Conservation (phyloP, 2,329 filamentous ascomycete species). For the Trichoderma sp. region DNA sequence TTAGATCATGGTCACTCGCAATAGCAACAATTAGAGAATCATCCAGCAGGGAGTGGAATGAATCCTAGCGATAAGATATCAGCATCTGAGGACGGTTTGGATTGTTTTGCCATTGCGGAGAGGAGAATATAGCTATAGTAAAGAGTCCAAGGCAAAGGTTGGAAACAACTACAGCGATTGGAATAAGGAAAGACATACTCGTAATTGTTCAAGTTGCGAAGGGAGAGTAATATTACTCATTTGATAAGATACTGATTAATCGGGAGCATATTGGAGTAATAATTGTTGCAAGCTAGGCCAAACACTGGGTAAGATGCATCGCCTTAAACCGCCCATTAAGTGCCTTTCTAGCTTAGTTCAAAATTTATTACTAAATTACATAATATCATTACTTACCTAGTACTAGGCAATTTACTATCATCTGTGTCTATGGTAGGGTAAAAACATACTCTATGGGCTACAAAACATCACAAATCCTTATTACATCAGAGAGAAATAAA, state of each 20-base stretch:
- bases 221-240: neutral
- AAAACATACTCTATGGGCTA: too few species aligned
- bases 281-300: neutral
- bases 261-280: neutral
- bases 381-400: neutral
- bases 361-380: neutral
- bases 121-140: neutral
- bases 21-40: slow-evolving; percentile 76
- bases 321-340: neutral
- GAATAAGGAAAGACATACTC: neutral
- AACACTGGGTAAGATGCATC: neutral
- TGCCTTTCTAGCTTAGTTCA: neutral
- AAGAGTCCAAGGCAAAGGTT: neutral
- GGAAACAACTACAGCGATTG: neutral
- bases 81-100: neutral
- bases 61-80: slow-evolving; percentile 47
- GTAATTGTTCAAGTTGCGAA: neutral
- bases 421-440: neutral
- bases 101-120: neutral
- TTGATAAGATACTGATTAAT: neutral
- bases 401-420: neutral
- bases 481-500: neutral
- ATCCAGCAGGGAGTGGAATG: slow-evolving; percentile 74
- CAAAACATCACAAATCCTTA: neutral
- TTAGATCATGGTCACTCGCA: slow-evolving; percentile 68